Evolutionary conservation across 805 yeast species (phyloP).

Genomic region (Ogataea nitratoaversa): DNA sequence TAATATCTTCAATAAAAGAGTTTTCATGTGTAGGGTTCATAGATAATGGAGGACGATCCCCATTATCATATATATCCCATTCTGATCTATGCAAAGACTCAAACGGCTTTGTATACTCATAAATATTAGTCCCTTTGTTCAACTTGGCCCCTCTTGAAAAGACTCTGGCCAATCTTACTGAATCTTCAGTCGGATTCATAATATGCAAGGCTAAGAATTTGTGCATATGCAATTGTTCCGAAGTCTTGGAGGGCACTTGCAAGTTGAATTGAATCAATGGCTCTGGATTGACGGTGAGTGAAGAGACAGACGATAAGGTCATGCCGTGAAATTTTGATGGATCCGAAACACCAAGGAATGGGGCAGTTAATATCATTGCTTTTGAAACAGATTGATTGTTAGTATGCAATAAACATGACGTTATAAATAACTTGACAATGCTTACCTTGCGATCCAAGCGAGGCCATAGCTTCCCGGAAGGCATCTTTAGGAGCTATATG

Average conservation of each 20-base stretch:
- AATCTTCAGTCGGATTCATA: constrained; percentile 53
- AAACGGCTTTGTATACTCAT: constrained; percentile 50
- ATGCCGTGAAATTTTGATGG: constrained; percentile 53
- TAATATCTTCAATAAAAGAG: constrained; percentile 10
- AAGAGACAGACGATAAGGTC: constrained; percentile 82
- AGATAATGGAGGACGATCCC: constrained; percentile 10
- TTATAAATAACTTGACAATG: no score
- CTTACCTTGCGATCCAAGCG: constrained; percentile 34
- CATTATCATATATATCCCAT: constrained; percentile 32
- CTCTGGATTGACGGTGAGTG: constrained; percentile 70
- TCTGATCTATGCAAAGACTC: constrained; percentile 33
- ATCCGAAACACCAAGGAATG: constrained; percentile 23
- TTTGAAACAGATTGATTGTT: constrained; percentile 37
- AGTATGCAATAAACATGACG: no score
- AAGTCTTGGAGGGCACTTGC: constrained; percentile 81
- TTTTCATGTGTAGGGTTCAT: constrained; percentile 12
- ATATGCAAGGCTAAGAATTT: constrained; percentile 70
- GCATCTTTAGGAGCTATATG: constrained; percentile 23
- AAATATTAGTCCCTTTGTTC: constrained; percentile 29
- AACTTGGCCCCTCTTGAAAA: constrained; percentile 57
- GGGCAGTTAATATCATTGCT: constrained; percentile 58
- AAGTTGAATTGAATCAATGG: constrained; percentile 84
- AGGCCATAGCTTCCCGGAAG: constrained; percentile 32
- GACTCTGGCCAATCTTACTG: constrained; percentile 57
- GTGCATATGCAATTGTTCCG: constrained; percentile 55